Conservation (phyloP, 306 rosid genomes). For the Acacia confusa region DNA sequence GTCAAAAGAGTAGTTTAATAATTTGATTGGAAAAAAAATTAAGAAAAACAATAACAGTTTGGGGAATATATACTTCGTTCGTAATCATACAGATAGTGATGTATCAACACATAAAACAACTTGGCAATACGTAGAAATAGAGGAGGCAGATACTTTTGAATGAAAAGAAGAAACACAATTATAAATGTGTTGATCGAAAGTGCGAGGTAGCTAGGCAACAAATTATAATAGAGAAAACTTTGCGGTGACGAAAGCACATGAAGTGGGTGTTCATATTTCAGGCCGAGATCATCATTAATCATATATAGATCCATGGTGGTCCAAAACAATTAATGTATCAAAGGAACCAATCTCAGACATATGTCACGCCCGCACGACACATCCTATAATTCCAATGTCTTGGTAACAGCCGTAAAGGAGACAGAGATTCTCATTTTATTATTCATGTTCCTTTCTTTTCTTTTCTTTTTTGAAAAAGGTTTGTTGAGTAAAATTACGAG, state of each 20-base stretch:
- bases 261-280: background rate
- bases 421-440: conserved; percentile 28
- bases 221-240: conserved; percentile 16
- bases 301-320: background rate
- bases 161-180: conserved; percentile 1
- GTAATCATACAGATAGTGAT: no score
- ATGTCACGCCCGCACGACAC: conserved; percentile 39
- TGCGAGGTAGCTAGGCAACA: background rate
- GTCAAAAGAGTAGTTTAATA: no score
- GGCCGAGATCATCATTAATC: background rate
- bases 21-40: no score
- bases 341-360: background rate
- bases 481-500: background rate
- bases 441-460: conserved; percentile 38
- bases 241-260: conserved; percentile 8
- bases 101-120: background rate
- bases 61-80: background rate
- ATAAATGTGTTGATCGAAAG: background rate
- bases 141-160: background rate
- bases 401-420: conserved; percentile 33
- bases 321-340: background rate
- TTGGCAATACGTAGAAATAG: background rate
- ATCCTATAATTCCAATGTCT: conserved; percentile 34
- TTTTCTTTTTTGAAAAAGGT: background rate
- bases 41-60: no score